Percentiles rank a stretch among this genome's conserved stretches.
Conservation (phyloP, 345 rosid genomes). For the Eucalyptus pauciflora region DNA sequence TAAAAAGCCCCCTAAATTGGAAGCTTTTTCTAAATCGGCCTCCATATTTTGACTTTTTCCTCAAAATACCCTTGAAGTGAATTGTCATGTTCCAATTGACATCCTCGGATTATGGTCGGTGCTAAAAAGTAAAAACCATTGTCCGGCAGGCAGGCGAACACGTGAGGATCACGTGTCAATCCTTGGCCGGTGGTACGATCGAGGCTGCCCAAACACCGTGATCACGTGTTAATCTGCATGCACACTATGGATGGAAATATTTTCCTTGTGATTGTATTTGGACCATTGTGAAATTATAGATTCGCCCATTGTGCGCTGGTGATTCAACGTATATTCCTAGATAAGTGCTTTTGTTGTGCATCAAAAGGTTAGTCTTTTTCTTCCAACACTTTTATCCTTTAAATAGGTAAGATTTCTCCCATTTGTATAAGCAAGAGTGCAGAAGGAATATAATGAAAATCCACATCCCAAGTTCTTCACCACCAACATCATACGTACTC, state of each 20-base stretch:
- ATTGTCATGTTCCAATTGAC: neutral
- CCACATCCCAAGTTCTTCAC: too few species aligned
- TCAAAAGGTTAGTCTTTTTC: too few species aligned
- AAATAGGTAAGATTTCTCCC: too few species aligned
- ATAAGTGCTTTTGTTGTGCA: too few species aligned
- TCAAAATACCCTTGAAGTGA: neutral
- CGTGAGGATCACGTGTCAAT: neutral
- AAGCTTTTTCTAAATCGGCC: neutral
- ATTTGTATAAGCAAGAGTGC: too few species aligned
- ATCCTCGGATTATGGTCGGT: neutral
- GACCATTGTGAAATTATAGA: too few species aligned
- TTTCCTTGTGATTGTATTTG: too few species aligned
- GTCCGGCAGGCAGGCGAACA: neutral
- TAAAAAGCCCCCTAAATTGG: neutral
- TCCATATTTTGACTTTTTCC: neutral
- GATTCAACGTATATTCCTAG: fast-evolving
- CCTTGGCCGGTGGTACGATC: neutral
- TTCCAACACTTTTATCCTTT: fast-evolving
- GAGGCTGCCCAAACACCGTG: neutral
- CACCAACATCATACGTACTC: too few species aligned
- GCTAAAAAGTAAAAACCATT: fast-evolving
- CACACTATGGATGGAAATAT: too few species aligned
- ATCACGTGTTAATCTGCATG: too few species aligned
- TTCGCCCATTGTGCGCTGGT: fast-evolving
- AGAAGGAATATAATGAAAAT: too few species aligned